These are phyloP conservation scores for Boletus reticuloceps DNA, from an alignment of 768 basidiomycete genomes.

Conservation along the genomic window DNA sequence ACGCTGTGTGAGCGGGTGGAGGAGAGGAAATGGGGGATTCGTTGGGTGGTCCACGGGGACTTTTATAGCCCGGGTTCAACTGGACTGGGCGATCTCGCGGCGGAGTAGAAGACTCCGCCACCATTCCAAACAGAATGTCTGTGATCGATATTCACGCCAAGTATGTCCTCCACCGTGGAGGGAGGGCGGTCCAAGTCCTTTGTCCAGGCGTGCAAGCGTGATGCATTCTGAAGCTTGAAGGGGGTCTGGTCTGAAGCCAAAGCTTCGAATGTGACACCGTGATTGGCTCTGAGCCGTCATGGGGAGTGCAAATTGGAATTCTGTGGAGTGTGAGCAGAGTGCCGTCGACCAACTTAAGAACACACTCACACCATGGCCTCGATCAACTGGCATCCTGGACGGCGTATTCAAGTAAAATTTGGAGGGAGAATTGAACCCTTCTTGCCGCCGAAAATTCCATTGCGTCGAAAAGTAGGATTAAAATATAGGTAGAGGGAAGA, in stretches of 20 bases:
- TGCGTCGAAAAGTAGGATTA: background rate
- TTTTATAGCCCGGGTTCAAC: slow-evolving; percentile 15
- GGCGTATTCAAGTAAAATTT: background rate
- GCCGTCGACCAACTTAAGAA: background rate
- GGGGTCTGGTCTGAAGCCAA: background rate
- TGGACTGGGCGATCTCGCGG: background rate
- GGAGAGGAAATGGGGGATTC: background rate
- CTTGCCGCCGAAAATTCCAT: background rate
- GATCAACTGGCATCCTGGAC: background rate
- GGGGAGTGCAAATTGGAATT: background rate
- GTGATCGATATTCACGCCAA: background rate
- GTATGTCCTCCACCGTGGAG: background rate
- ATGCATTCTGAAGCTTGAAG: background rate
- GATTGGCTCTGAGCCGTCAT: no score
- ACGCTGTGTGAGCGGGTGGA: background rate
- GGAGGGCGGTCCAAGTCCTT: background rate
- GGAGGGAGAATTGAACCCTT: no score
- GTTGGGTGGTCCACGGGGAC: background rate
- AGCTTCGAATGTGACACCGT: background rate
- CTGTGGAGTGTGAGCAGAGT: background rate
- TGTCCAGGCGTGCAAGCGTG: background rate
- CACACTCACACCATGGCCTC: background rate
- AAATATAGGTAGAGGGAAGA: no score
- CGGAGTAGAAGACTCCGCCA: background rate
- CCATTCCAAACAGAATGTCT: slow-evolving; percentile 5